phyloP scores from a whole-genome alignment of 345 rosid genomes.

The Kandelia obovata region DNA sequence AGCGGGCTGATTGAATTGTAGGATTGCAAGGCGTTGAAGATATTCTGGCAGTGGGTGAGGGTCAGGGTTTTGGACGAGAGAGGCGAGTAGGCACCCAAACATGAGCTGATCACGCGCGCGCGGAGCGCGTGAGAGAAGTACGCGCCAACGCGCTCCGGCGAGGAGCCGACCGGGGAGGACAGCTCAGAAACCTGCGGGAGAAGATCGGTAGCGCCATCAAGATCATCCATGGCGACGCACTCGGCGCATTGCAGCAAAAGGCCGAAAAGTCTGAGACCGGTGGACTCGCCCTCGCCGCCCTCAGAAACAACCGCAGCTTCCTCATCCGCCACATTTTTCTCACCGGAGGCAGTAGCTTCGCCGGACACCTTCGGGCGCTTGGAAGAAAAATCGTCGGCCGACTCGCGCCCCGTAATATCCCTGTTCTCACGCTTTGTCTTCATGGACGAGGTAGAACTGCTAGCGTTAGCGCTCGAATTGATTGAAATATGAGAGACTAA shows the following conservation, averaged over 20 bases:
- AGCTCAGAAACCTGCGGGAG: slow-evolving; percentile 73
- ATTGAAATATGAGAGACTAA: slow-evolving; percentile 42
- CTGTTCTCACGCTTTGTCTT: slow-evolving; percentile 52
- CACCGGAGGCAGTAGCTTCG: slow-evolving; percentile 14
- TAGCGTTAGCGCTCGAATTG: slow-evolving; percentile 13
- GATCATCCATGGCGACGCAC: slow-evolving; percentile 74
- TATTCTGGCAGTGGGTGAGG: slow-evolving; percentile 53
- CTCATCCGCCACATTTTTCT: slow-evolving; percentile 6
- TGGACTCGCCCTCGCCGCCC: slow-evolving; percentile 37
- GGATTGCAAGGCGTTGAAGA: slow-evolving; percentile 78
- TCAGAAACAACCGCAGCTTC: slow-evolving; percentile 8
- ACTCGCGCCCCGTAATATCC: slow-evolving; percentile 29
- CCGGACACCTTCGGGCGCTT: slow-evolving; percentile 44
- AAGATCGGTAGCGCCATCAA: slow-evolving; percentile 62
- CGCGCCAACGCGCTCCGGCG: slow-evolving; percentile 86
- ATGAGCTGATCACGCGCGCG: slow-evolving; percentile 80
- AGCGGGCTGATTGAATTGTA: slow-evolving; percentile 75
- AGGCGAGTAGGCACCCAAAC: slow-evolving; percentile 51
- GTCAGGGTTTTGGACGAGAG: slow-evolving; percentile 38
- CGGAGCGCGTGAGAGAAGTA: slow-evolving; percentile 86
- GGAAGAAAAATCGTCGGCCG: slow-evolving; percentile 40
- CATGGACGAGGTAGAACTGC: slow-evolving; percentile 31
- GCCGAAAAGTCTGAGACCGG: slow-evolving; percentile 65
- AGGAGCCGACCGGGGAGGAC: slow-evolving; percentile 83
- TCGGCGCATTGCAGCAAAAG: slow-evolving; percentile 90